Evolutionary conservation across 306 rosid species (phyloP).

Genomic region (Castanopsis chinensis): DNA sequence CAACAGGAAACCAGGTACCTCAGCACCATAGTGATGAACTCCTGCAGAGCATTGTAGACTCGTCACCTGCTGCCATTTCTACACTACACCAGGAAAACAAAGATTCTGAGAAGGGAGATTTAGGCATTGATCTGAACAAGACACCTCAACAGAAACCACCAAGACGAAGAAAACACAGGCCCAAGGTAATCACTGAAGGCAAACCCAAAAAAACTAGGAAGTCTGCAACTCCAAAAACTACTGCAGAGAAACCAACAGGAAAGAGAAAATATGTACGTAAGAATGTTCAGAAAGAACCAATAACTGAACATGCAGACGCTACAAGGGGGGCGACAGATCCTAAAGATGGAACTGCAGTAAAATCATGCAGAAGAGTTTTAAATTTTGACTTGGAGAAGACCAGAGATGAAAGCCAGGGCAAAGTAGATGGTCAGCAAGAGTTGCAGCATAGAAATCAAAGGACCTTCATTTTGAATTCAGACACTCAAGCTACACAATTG

Average conservation of each 20-base stretch:
- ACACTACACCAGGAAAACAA: conserved; percentile 27
- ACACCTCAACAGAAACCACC: conserved; percentile 73
- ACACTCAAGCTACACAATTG: conserved; percentile 28
- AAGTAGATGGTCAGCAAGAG: conserved; percentile 38
- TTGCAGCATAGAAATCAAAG: conserved; percentile 29
- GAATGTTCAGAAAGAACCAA: conserved; percentile 38
- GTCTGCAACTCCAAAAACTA: conserved; percentile 36
- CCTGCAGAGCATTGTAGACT: conserved; percentile 57
- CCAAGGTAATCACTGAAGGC: conserved; percentile 75
- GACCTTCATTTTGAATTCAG: conserved; percentile 19
- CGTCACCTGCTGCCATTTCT: conserved; percentile 57
- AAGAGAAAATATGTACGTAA: conserved; percentile 63
- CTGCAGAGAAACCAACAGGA: conserved; percentile 41
- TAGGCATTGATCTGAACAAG: conserved; percentile 61
- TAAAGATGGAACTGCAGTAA: conserved; percentile 28
- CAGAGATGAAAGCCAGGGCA: conserved; percentile 34
- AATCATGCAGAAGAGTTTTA: conserved; percentile 60
- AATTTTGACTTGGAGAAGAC: conserved; percentile 55
- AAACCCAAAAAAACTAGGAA: conserved; percentile 57
- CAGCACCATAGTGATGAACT: conserved; percentile 45
- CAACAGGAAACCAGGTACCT: conserved; percentile 37
- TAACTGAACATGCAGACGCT: conserved; percentile 40
- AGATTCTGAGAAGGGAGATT: conserved; percentile 33
- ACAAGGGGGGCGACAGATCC: conserved; percentile 24
- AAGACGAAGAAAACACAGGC: conserved; percentile 80